Evolutionary conservation across 2,329 filamentous ascomycete genomes (phyloP).

Genomic region (Cadophora sp.): DNA sequence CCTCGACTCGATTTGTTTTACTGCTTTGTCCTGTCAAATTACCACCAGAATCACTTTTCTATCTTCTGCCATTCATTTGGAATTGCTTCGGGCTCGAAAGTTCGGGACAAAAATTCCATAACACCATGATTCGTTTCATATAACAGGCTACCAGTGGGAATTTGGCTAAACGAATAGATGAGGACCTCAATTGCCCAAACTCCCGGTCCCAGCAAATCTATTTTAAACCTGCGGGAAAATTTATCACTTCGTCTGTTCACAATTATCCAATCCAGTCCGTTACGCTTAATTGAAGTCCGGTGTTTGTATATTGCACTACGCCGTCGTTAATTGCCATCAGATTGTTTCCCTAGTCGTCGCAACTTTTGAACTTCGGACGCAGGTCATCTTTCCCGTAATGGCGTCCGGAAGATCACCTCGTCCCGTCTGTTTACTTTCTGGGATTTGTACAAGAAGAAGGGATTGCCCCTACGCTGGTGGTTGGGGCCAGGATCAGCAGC

Average conservation of each 20-base stretch:
- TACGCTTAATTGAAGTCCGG: constrained; percentile 31
- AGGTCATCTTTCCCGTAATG: constrained; percentile 20
- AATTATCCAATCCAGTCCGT: constrained; percentile 23
- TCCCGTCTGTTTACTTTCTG: constrained; percentile 15
- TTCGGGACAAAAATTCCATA: background rate
- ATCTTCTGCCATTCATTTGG: background rate
- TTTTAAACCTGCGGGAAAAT: constrained; percentile 26
- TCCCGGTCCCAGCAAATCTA: constrained; percentile 30
- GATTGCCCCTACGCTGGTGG: constrained; percentile 16
- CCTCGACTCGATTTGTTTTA: background rate
- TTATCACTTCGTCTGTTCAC: constrained; percentile 26
- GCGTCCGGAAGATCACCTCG: constrained; percentile 30
- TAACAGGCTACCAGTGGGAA: constrained; percentile 33
- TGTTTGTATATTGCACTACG: constrained; percentile 19
- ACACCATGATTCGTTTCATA: background rate
- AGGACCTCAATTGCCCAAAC: constrained; percentile 24
- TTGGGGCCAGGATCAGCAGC: constrained; percentile 10
- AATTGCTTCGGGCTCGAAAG: background rate
- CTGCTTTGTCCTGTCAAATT: background rate
- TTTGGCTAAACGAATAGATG: constrained; percentile 37
- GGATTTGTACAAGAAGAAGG: constrained; percentile 33
- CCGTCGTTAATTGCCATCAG: constrained; percentile 26
- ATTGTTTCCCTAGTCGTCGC: constrained; percentile 10
- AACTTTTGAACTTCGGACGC: constrained; percentile 15
- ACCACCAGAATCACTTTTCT: background rate